A percentile compares a stretch with the other conserved stretches of the same genome.
These are phyloP conservation scores for Chalara sp. DNA, from an alignment of 2,329 filamentous ascomycete species.

Conservation along the genomic window DNA sequence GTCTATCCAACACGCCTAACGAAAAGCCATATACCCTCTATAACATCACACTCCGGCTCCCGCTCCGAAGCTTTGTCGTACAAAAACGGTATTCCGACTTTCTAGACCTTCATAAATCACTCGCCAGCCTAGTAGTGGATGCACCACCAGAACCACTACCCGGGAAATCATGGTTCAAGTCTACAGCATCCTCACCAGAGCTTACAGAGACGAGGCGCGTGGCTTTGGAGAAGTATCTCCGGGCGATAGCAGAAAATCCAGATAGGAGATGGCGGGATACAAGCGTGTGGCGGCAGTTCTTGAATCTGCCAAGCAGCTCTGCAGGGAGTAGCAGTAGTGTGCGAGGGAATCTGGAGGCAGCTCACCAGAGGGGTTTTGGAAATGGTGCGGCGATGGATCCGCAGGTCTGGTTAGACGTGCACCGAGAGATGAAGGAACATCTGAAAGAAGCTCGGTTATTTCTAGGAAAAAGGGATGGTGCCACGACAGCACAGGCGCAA, in stretches of 20 bases:
- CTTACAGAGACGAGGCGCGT: conserved; percentile 64
- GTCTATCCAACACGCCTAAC: conserved; percentile 41
- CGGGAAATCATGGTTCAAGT: conserved; percentile 69
- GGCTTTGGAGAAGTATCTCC: conserved; percentile 65
- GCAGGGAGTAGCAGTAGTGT: conserved; percentile 30
- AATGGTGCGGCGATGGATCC: conserved; percentile 23
- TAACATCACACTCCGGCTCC: conserved; percentile 70
- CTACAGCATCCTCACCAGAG: conserved; percentile 61
- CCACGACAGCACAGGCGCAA: conserved; percentile 42
- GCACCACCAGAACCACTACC: conserved; percentile 64
- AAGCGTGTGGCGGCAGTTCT: conserved; percentile 64
- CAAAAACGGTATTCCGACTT: conserved; percentile 84
- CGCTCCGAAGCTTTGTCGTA: conserved; percentile 67
- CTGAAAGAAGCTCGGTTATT: conserved; percentile 61
- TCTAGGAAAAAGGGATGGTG: conserved; percentile 62
- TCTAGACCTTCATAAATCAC: conserved; percentile 53
- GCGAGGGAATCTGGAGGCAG: conserved; percentile 22
- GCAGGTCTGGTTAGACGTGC: conserved; percentile 66
- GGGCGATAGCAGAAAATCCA: conserved; percentile 63
- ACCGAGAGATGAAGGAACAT: conserved; percentile 64
- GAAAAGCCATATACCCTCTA: conserved; percentile 64
- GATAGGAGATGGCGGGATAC: conserved; percentile 72
- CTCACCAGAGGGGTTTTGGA: conserved; percentile 16
- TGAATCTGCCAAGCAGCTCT: conserved; percentile 54
- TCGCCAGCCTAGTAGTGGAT: conserved; percentile 52